These are phyloP conservation scores for Magnolia changhungtana DNA, from an alignment of 164 flowering plant species.

Conservation along the genomic window DNA sequence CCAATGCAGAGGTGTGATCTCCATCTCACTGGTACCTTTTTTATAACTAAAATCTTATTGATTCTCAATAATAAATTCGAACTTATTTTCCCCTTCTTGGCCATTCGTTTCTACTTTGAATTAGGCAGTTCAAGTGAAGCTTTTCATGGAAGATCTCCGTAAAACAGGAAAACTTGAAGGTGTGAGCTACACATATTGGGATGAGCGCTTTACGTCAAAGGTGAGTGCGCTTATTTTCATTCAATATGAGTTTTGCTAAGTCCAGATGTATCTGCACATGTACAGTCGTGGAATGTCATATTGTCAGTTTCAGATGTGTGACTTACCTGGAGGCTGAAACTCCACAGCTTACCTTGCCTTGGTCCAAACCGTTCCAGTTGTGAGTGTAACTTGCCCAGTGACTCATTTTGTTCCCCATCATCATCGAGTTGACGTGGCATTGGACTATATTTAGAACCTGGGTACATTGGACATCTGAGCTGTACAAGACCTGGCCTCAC, in stretches of 20 bases:
- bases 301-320: neutral
- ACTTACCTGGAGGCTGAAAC: neutral
- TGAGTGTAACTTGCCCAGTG: neutral
- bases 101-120: slow-evolving; percentile 7
- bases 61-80: neutral
- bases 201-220: slow-evolving; percentile 80
- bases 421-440: neutral
- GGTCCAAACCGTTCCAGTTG: neutral
- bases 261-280: neutral
- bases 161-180: slow-evolving; percentile 64
- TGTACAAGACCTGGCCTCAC: neutral
- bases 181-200: slow-evolving; percentile 71
- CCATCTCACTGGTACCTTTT: neutral
- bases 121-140: slow-evolving; percentile 61
- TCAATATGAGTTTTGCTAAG: neutral
- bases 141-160: slow-evolving; percentile 61
- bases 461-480: neutral
- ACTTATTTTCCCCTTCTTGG: slow-evolving; percentile 4
- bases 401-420: neutral
- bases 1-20: slow-evolving; percentile 39
- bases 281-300: neutral
- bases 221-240: slow-evolving; percentile 28
- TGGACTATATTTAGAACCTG: neutral
- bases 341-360: no score
- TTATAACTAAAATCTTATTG: neutral